Conservation (phyloP, 108 stramenopile species). For the Aureococcus anophagefferens region DNA sequence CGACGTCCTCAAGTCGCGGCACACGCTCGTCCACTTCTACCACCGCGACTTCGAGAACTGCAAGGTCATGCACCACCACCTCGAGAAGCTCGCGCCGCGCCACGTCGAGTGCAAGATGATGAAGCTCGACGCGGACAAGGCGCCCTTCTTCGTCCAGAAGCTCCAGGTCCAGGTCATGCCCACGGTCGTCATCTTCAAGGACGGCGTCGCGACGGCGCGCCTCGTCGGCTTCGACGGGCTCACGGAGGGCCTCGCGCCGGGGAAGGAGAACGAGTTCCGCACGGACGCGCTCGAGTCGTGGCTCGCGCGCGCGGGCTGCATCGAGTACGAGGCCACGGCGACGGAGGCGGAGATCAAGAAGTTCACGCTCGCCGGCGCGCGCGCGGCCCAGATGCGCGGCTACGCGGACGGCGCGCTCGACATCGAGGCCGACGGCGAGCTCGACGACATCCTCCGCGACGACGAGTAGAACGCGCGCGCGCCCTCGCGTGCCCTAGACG, state of each 20-base stretch:
- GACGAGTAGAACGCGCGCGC: too few relatives aligned
- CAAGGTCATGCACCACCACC: conserved; percentile 89
- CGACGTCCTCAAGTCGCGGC: conserved; percentile 64
- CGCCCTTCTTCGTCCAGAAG: conserved; percentile 91
- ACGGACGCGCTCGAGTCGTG: background rate
- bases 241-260: conserved; percentile 5
- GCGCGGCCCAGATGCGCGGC: background rate
- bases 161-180: conserved; percentile 63
- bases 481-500: too few relatives aligned
- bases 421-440: background rate
- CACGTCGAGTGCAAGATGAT: conserved; percentile 82
- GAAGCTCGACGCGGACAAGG: conserved; percentile 82
- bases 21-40: conserved; percentile 81
- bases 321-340: background rate
- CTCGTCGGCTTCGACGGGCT: conserved; percentile 37
- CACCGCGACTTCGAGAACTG: conserved; percentile 87
- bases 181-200: conserved; percentile 59
- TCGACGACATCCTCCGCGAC: too few relatives aligned
- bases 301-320: background rate
- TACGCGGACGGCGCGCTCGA: background rate
- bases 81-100: conserved; percentile 53
- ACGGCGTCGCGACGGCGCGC: conserved; percentile 49
- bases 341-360: background rate
- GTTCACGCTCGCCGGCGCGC: background rate
- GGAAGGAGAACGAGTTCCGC: background rate